Conservation (phyloP, 441 rosid species). For the Populus hybrid region DNA sequence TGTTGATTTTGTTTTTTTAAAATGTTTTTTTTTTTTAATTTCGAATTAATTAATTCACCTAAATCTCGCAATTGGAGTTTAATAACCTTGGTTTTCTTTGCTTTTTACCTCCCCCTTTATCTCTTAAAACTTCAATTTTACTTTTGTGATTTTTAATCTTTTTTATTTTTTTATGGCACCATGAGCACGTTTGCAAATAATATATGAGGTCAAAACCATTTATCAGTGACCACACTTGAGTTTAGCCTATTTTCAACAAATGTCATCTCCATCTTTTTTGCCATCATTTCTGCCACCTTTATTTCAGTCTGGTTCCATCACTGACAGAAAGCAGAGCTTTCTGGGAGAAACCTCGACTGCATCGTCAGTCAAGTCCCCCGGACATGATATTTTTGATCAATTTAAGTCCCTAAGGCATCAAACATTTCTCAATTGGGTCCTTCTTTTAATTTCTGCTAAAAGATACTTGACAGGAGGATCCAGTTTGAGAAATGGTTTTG, state of each 20-base stretch:
- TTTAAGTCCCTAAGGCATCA: background rate
- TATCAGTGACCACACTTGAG: background rate
- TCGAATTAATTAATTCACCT: too few species aligned
- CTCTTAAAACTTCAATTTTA: too few species aligned
- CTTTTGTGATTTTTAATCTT: too few species aligned
- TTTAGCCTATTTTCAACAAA: background rate
- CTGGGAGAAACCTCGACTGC: background rate
- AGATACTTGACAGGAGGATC: too few species aligned
- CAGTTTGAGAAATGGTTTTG: too few species aligned
- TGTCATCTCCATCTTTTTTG: background rate
- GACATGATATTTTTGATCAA: too few species aligned
- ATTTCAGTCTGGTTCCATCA: background rate
- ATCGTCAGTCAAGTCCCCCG: background rate
- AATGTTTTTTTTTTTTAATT: too few species aligned
- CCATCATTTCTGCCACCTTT: too few species aligned
- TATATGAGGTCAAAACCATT: background rate
- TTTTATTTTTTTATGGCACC: background rate
- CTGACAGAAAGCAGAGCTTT: background rate
- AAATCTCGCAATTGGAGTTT: too few species aligned
- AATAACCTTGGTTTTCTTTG: background rate
- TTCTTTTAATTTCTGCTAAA: too few species aligned
- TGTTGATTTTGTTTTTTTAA: too few species aligned
- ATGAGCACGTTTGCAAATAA: background rate
- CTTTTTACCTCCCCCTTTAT: background rate
- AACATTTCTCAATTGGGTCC: too few species aligned